Evolutionary conservation across 2,329 filamentous ascomycete species (phyloP).

Genomic region (Bisporella sp.): DNA sequence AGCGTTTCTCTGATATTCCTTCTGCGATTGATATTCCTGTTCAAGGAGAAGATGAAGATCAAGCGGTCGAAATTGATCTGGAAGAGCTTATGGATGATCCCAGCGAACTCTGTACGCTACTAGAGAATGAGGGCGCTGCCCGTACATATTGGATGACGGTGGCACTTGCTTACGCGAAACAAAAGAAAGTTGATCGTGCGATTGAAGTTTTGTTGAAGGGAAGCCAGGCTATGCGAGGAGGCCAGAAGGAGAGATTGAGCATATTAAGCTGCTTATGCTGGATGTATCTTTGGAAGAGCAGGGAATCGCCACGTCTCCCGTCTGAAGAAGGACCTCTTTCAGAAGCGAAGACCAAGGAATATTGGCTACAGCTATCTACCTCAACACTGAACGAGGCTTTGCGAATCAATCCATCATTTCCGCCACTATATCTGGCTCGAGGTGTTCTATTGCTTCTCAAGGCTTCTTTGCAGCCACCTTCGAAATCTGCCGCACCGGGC

Average conservation of each 20-base stretch:
- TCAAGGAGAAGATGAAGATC: constrained; percentile 54
- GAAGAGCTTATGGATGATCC: constrained; percentile 88
- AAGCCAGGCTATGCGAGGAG: constrained; percentile 50
- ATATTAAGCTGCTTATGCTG: constrained; percentile 63
- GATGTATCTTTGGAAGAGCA: constrained; percentile 64
- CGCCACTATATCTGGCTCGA: constrained; percentile 83
- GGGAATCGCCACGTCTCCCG: constrained; percentile 58
- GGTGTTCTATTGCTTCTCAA: constrained; percentile 84
- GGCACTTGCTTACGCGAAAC: constrained; percentile 91
- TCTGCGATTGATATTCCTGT: constrained; percentile 60
- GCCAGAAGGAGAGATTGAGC: constrained; percentile 58
- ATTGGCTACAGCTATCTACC: constrained; percentile 86
- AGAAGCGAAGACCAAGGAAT: constrained; percentile 85
- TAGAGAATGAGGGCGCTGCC: constrained; percentile 88
- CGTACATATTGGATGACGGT: constrained; percentile 98
- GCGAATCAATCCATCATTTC: constrained; percentile 85
- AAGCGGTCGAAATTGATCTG: constrained; percentile 86
- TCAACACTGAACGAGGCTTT: constrained; percentile 91
- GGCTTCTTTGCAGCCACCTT: constrained; percentile 73
- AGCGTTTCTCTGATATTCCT: constrained; percentile 58
- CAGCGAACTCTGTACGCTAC: constrained; percentile 86
- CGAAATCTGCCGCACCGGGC: constrained; percentile 56
- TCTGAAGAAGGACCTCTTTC: constrained; percentile 57
- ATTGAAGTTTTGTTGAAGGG: constrained; percentile 66
- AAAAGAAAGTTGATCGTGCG: constrained; percentile 82